Base-by-base conservation (phyloP, 202 grass and related monocot species). In the Panicum virgatum region DNA sequence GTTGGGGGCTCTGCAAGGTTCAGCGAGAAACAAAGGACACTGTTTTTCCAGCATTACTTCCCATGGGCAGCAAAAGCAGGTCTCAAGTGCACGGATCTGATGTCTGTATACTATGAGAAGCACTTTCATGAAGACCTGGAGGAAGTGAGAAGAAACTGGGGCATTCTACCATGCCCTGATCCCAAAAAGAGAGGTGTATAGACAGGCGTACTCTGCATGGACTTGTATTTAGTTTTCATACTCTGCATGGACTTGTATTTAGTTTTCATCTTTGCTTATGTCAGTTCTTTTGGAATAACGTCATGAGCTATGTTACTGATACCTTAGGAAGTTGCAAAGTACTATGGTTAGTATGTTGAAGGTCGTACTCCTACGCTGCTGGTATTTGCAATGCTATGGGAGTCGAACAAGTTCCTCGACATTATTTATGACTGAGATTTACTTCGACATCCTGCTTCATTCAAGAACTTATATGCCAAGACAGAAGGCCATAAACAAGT, bases 101-200 rank as follows among this genome's bases (percentile, higher is more conserved):
- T 98, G 89, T 93, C 87, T 42, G 62, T 98, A 22, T 98, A 98
- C 80, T 98, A 93, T 14, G 96, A 98, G 83, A 96, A 98, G 52
- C 96, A 96, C 44, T 98, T 96, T 40, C 81, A 91, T 62, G 92
- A 98, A 61, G 85, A 93, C 79, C 80, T 98, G 9, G 89, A 89
- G 70, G 80, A 93, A 69, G 69, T 96, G 76, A 84, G 92, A 60
- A 93, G 80, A 67, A 91, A 83, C 63, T 98, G 92, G 92, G 88
- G 96, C 2, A 96, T 98, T 63, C 54, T 85, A 37, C 65, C 89
- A 10, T 96, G 84, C 81, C 87, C 78, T 76, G 71, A 90, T 78
- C 85, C 74, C 18, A 80, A 86, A 67, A 62, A 6, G 48, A 90
- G 60, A 45, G 59, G 29, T 26, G 2, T 75, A 82, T 92, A 90